Evolutionary conservation across 2,329 filamentous ascomycete genomes (phyloP), one percentile per base, ranked within the genome.

Genomic region (Xylaria sp.): DNA sequence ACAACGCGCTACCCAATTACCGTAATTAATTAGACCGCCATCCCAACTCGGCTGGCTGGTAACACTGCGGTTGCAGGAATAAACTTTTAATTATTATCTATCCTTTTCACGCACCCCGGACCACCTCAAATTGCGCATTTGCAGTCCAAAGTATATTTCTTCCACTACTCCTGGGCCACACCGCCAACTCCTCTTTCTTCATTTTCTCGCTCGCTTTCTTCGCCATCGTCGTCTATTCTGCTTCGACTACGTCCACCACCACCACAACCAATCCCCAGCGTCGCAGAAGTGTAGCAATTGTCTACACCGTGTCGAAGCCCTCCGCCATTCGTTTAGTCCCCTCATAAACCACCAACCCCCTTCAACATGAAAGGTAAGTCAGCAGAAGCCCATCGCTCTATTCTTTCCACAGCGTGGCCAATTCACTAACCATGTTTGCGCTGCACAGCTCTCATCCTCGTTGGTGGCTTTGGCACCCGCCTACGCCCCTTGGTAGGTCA

Each of bases 381-480:
- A 25, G 31, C 29, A 47, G 22, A 47, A 15, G 25, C 10, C 63
- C 61, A 75, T 70, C 42, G 61, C 47, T 27, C 29, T 42, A 0
- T 20, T 50, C 50, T 36, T 36, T 17, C 17, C 6, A 22, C 29
- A 36, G 36, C 38, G 15, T 54, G 51, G 42, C 36, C 58, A 47
- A 33, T 54, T 55, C 25, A n/a, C 70, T 72, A 33, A 72, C 63
- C 15, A 50, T 58, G 10, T 38, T 60, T 44, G 17, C 51, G 55
- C 50, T 61, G 17, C 73, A 69, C 78, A 97, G 94, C 94, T 84
- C 91, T 97, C 80, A 97, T 97, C 91, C 94, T 98, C 80, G 96
- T 98, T 83, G 96, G 96, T 85, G 96, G 95, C 82, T 99, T 97
- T 83, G 95, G 95, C 84, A 99, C 95, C 82, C 94, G 95, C 83